Conservation (phyloP, 2,329 filamentous ascomycete genomes). For the Aspergillus ochraceus region DNA sequence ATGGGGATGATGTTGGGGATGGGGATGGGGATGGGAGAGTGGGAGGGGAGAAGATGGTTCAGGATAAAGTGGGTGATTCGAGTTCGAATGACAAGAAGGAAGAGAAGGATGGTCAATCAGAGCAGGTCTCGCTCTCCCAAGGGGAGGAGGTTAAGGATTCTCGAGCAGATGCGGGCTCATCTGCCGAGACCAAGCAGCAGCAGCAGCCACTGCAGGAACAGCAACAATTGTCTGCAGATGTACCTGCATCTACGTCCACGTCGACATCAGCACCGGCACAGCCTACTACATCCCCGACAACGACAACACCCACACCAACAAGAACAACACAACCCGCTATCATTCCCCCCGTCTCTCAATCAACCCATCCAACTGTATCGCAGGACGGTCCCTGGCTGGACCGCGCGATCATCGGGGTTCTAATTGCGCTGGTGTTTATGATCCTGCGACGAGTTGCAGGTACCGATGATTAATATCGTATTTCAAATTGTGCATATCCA, state of each 20-base stretch:
- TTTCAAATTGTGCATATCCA: no score
- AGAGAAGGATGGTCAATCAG: not conserved
- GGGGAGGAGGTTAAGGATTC: no score
- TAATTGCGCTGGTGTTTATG: slow-evolving; percentile 69
- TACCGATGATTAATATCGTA: slow-evolving; percentile 20
- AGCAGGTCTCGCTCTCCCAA: not conserved
- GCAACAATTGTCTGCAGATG: slow-evolving; percentile 2
- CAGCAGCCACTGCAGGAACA: not conserved
- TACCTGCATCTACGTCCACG: not conserved
- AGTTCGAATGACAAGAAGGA: not conserved
- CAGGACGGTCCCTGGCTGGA: slow-evolving; percentile 68
- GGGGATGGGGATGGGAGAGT: not conserved
- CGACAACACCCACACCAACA: slow-evolving; percentile 10
- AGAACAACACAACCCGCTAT: slow-evolving; percentile 33
- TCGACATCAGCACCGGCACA: not conserved
- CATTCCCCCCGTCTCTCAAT: not conserved
- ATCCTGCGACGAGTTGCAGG: slow-evolving; percentile 53
- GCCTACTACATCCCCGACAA: not conserved
- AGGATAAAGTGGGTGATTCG: not conserved
- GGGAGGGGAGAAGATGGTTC: not conserved
- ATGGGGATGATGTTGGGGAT: slow-evolving; percentile 10
- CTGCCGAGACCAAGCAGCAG: not conserved
- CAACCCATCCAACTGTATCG: slow-evolving; percentile 33
- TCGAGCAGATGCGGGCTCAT: not conserved
- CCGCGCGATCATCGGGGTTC: slow-evolving; percentile 71